Conservation (phyloP, 1,139 yeast genomes). For the Pichia inconspicua region DNA sequence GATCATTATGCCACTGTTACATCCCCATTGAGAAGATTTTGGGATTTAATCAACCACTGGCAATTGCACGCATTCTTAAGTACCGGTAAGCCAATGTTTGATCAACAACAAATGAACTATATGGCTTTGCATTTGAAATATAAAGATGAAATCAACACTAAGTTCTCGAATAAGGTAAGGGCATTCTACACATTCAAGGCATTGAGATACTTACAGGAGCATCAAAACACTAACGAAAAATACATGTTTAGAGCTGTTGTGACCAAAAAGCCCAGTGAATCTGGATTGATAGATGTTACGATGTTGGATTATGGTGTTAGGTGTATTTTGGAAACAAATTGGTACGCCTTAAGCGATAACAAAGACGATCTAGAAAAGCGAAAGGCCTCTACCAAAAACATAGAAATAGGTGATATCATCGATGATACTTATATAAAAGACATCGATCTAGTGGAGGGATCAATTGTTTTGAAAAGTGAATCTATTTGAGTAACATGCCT, state of each 20-base stretch:
- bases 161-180: slow-evolving; percentile 27
- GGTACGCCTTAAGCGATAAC: slow-evolving; percentile 24
- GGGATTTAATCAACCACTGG: slow-evolving; percentile 79
- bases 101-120: slow-evolving; percentile 19
- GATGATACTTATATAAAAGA: slow-evolving; percentile 32
- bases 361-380: slow-evolving; percentile 21
- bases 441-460: slow-evolving; percentile 35
- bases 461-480: slow-evolving; percentile 25
- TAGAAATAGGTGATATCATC: slow-evolving; percentile 34
- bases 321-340: slow-evolving; percentile 26
- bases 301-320: slow-evolving; percentile 32
- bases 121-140: slow-evolving; percentile 24
- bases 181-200: slow-evolving; percentile 38
- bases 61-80: slow-evolving; percentile 43
- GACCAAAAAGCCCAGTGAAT: slow-evolving; percentile 31
- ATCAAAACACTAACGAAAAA: slow-evolving; percentile 6
- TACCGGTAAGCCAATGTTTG: slow-evolving; percentile 17
- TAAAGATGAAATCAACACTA: slow-evolving; percentile 25
- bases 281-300: slow-evolving; percentile 34
- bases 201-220: slow-evolving; percentile 30
- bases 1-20: slow-evolving; percentile 66
- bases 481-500: slow-evolving; percentile 8
- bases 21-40: slow-evolving; percentile 80
- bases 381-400: slow-evolving; percentile 21
- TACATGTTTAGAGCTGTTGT: slow-evolving; percentile 30